phyloP scores from a whole-genome alignment of 495 filamentous ascomycete genomes.

The Chaetomidium leptoderma region DNA sequence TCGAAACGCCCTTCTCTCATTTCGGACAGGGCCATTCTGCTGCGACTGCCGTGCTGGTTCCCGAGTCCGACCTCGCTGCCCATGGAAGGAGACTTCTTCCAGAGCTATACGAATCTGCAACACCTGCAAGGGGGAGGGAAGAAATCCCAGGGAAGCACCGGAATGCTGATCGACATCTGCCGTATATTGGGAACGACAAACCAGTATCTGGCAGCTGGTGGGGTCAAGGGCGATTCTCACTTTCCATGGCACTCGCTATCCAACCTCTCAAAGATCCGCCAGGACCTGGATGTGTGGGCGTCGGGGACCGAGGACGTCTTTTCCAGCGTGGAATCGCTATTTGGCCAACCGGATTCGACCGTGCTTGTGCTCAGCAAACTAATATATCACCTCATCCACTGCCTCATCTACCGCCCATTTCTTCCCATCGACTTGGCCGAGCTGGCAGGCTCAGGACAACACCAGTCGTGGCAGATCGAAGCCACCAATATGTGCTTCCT shows the following conservation, averaged over 20 bases:
- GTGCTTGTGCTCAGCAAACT: conserved; percentile 75
- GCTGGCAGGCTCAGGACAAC: conserved; percentile 70
- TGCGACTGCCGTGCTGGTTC: conserved; percentile 69
- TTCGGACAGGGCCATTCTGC: conserved; percentile 65
- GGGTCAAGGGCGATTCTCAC: conserved; percentile 81
- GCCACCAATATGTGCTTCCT: conserved; percentile 81
- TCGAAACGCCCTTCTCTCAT: conserved; percentile 74
- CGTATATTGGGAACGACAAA: conserved; percentile 79
- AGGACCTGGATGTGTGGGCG: conserved; percentile 79
- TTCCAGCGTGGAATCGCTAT: conserved; percentile 65
- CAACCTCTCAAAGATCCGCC: conserved; percentile 77
- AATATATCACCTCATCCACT: conserved; percentile 79
- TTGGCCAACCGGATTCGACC: conserved; percentile 72
- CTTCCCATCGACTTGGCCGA: conserved; percentile 78
- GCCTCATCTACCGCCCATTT: conserved; percentile 79
- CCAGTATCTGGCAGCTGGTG: conserved; percentile 75
- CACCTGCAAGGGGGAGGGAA: conserved; percentile 61
- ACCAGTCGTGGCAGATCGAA: conserved; percentile 88
- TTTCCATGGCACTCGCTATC: conserved; percentile 86
- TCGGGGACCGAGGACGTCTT: conserved; percentile 77
- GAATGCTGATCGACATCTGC: conserved; percentile 75
- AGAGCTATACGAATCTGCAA: conserved; percentile 66
- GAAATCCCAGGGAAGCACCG: conserved; percentile 63
- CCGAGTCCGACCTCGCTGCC: conserved; percentile 50
- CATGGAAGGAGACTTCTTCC: conserved; percentile 71